Conservation (phyloP, 495 filamentous ascomycete species). For the Talaromyces stipitatus region DNA sequence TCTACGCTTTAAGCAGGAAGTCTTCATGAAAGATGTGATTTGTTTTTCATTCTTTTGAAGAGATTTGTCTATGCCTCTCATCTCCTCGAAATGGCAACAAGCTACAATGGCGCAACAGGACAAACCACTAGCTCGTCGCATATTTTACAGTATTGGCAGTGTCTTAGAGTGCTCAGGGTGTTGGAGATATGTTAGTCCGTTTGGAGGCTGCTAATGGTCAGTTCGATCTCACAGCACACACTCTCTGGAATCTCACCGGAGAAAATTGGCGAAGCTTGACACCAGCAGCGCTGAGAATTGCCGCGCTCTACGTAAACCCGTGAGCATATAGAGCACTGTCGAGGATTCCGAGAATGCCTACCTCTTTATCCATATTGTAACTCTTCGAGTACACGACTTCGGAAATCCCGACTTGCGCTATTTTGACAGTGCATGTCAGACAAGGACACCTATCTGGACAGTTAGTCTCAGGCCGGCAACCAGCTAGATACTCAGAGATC, state of each 20-base stretch:
- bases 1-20: background rate
- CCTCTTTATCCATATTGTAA: constrained; percentile 82
- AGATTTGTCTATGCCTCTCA: background rate
- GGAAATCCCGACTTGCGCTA: constrained; percentile 86
- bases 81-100: background rate
- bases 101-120: background rate
- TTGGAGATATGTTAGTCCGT: constrained; percentile 41
- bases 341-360: constrained; percentile 15
- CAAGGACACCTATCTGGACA: constrained; percentile 63
- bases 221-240: constrained; percentile 1
- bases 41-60: background rate
- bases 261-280: constrained; percentile 74
- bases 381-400: constrained; percentile 92
- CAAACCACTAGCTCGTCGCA: background rate
- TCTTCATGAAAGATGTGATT: background rate
- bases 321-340: constrained; percentile 7
- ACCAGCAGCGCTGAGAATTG: constrained; percentile 66
- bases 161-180: constrained; percentile 1
- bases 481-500: constrained; percentile 9
- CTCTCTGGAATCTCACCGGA: constrained; percentile 47
- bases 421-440: constrained; percentile 97
- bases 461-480: background rate
- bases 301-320: constrained; percentile 51
- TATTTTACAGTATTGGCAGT: constrained; percentile 1
- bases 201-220: constrained; percentile 31